Base-by-base conservation (phyloP, 2,329 filamentous ascomycete genomes). In the Chaetomium globosum region DNA sequence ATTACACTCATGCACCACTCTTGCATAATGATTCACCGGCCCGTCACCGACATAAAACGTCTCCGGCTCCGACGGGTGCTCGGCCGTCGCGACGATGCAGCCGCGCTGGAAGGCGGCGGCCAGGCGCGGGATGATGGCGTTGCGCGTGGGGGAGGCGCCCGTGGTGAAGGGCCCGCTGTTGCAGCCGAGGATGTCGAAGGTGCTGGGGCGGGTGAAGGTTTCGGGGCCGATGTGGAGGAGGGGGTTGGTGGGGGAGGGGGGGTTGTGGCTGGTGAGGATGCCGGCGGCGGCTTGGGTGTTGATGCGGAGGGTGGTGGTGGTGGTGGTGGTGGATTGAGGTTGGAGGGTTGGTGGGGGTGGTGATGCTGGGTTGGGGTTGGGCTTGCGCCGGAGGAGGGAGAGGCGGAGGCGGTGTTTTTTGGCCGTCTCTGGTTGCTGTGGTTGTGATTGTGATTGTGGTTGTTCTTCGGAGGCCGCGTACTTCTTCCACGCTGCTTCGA, bases 121-220 rank as follows among this genome's bases (percentile, higher is more conserved):
- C 76, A 75, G 81, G 70, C 68, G 77, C 36, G 77, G 89, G 82
- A 70, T 80, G 60, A 80, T 77, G 23, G 77, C 77, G 76, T 72
- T 81, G 57, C 73, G 80, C 72, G 64, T 73, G 26, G 73, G 66
- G 60, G 66, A 83, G 72, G 54, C 79, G 72, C 69, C 77, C 8
- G 75, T 79, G 8, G 80, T 78, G 69, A 89, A 89, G 0, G 87
- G 86, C 0, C 87, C 87, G 1, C 83, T 86, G 69, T 83, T 87
- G 77, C 87, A 90, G 43, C 83, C 83, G 72, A 91, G 86, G 67
- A 92, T 88, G 74, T 91, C 89, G 13, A 77, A 77, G 1, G 85
- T 84, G 1, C 77, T 81, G 0, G 89, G 89, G 65, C 83, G 80
- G 1, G 73, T 65, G 73, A 91, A 91, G 1, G 51, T 39, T 69